Conservation (phyloP, 1,139 yeast genomes). For the Yamadazyma atlantica region DNA sequence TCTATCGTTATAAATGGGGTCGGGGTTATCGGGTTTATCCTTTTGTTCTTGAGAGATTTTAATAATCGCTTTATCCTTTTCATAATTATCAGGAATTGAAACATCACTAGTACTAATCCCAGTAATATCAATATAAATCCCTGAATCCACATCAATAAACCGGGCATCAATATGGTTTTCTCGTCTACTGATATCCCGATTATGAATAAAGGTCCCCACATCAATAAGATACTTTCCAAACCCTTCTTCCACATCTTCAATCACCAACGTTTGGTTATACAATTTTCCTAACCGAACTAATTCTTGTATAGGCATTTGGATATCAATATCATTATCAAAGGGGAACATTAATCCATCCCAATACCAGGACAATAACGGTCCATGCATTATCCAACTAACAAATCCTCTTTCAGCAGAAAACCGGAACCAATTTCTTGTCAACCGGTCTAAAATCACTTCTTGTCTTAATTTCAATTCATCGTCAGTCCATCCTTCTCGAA, state of each 20-base stretch:
- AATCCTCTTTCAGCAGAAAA: constrained; percentile 34
- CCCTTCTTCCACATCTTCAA: constrained; percentile 30
- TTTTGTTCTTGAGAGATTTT: constrained; percentile 12
- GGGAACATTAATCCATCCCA: constrained; percentile 39
- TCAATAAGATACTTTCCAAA: constrained; percentile 29
- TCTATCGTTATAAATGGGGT: constrained; percentile 33
- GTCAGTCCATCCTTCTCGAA: constrained; percentile 18
- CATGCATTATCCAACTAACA: constrained; percentile 38
- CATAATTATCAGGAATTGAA: constrained; percentile 15
- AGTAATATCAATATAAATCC: constrained; percentile 34
- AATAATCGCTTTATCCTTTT: constrained; percentile 12
- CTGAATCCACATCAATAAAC: constrained; percentile 34
- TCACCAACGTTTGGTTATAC: constrained; percentile 33
- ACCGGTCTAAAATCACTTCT: constrained; percentile 25
- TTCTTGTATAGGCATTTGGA: constrained; percentile 32
- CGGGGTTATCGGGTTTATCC: constrained; percentile 14
- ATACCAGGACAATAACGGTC: constrained; percentile 37
- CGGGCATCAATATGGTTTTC: constrained; percentile 34
- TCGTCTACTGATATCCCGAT: constrained; percentile 28
- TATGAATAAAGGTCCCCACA: constrained; percentile 28
- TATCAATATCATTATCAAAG: constrained; percentile 30
- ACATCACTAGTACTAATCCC: constrained; percentile 22
- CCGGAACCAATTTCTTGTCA: constrained; percentile 28
- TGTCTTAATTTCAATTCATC: constrained; percentile 21
- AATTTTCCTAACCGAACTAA: constrained; percentile 25